Percentiles rank a stretch among this genome's conserved stretches.
phyloP scores from a whole-genome alignment of 257 asterid species.

The Thymus mandschuricus region DNA sequence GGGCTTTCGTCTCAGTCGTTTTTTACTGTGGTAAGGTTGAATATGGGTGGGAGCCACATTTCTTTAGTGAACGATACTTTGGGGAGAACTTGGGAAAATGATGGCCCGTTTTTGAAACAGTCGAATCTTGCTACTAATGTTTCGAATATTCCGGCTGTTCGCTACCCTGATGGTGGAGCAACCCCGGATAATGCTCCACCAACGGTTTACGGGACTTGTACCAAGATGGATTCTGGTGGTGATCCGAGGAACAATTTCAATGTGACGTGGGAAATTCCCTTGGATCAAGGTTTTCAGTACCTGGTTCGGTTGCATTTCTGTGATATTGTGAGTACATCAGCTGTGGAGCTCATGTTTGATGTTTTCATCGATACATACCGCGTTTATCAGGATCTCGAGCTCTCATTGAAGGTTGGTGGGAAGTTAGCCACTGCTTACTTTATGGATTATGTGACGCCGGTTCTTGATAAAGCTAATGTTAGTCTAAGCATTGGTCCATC shows the following conservation, averaged over 20 bases:
- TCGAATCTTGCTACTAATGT: constrained; percentile 40
- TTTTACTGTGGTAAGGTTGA: constrained; percentile 69
- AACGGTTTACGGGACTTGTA: constrained; percentile 83
- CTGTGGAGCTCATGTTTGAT: constrained; percentile 55
- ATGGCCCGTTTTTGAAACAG: constrained; percentile 41
- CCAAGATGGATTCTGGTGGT: constrained; percentile 48
- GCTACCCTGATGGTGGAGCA: constrained; percentile 61
- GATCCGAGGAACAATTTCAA: constrained; percentile 65
- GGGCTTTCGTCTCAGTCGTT: constrained; percentile 59
- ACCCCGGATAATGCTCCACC: constrained; percentile 64
- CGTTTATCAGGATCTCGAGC: constrained; percentile 53
- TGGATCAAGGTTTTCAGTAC: constrained; percentile 72
- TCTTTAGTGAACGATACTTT: constrained; percentile 64
- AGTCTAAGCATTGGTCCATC: constrained; percentile 72
- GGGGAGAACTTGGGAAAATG: constrained; percentile 75
- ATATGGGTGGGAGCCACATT: constrained; percentile 82
- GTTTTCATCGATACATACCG: constrained; percentile 52
- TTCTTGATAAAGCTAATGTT: constrained; percentile 35
- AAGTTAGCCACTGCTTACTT: constrained; percentile 57
- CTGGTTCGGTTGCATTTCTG: constrained; percentile 79
- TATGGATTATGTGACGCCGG: constrained; percentile 59
- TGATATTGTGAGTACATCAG: constrained; percentile 59
- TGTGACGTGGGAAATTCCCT: constrained; percentile 67
- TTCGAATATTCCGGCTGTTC: constrained; percentile 50
- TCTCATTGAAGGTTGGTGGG: constrained; percentile 32